Base-by-base conservation (phyloP, 1,284 basidiomycete species). In the Vanrija sp. region DNA sequence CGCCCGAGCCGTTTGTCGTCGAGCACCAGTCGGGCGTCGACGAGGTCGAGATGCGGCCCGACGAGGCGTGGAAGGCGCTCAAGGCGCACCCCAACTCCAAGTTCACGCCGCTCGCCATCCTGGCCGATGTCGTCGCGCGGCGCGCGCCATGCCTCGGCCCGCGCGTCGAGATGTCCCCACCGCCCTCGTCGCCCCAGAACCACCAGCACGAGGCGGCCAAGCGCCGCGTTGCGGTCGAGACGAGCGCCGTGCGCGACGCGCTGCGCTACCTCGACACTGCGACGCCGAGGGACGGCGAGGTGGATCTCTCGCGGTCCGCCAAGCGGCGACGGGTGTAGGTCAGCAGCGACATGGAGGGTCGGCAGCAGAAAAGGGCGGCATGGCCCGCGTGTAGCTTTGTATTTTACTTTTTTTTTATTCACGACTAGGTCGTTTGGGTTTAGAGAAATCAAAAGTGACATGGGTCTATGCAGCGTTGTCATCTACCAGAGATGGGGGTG, bases 11-110 rank as follows among this genome's bases (percentile, higher is more conserved):
- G 40, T 42, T 19, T 42, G n/a, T 28, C 28, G 12, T 7, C 15
- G 16, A 43, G 16, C 14, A 16, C 15, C 38, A 48, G 46, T 29
- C 44, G 48, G 38, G 49, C 48, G 21, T n/a, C 26, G 45, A 61
- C 25, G 65, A 86, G 54, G 87, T 83, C 34, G 34, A 34, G 9
- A 88, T 94, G 49, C 83, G 89, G 18, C 88, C 86, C 44, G 86
- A 88, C 68, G 84, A 87, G 57, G 91, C 89, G 5, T 94, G 91
- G 91, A 85, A 82, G 52, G 85, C 86, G 61, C 79, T 94, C 63
- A 93, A 93, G 77, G 85, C 86, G 3, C 91, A 94, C 77, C 91
- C 91, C 1, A 92, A 92, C 63, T 85, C 88, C 51, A 83, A 84
- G 43, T 92, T 90, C 69, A 83, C 89, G 14, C 88, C 91, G 69